phyloP scores from a whole-genome alignment of 2,329 filamentous ascomycete genomes.

The Aspergillus tanneri region DNA sequence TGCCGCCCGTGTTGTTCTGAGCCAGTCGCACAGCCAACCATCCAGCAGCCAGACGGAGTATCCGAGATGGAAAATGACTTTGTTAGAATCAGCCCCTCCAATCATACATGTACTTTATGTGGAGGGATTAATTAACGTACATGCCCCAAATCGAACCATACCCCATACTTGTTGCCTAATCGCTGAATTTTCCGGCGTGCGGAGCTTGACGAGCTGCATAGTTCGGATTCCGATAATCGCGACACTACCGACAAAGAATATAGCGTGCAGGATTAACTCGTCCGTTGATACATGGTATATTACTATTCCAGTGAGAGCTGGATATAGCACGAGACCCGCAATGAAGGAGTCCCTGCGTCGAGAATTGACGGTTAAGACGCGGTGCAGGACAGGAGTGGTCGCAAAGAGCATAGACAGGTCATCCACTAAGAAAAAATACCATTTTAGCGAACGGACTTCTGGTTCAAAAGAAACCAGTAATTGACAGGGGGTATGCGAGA shows the following conservation, averaged over 20 bases:
- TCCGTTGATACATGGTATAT: slow-evolving; percentile 19
- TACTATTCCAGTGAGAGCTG: slow-evolving; percentile 6
- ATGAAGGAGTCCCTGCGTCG: slow-evolving; percentile 7
- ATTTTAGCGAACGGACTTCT: no score
- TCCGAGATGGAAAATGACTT: slow-evolving; percentile 22
- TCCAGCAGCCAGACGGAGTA: slow-evolving; percentile 29
- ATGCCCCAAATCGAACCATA: slow-evolving; percentile 21
- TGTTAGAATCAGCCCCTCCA: no score
- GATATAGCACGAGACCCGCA: slow-evolving; percentile 6
- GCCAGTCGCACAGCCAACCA: slow-evolving; percentile 20
- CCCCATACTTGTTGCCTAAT: slow-evolving; percentile 19
- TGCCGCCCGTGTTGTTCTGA: slow-evolving; percentile 17
- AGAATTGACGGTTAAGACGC: slow-evolving; percentile 19
- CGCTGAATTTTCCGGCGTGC: slow-evolving; percentile 12
- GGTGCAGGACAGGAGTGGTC: slow-evolving; percentile 23
- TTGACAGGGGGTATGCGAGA: background rate
- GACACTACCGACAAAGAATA: slow-evolving; percentile 16
- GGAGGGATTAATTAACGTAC: background rate
- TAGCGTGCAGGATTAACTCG: slow-evolving; percentile 20
- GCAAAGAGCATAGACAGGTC: slow-evolving; percentile 26
- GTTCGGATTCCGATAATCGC: slow-evolving; percentile 17
- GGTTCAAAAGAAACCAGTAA: no score
- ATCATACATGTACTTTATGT: background rate
- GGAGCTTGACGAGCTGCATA: slow-evolving; percentile 13
- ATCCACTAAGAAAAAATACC: slow-evolving; percentile 15